Base-by-base conservation (phyloP, 768 basidiomycete species). In the Daedaleopsis nitida region DNA sequence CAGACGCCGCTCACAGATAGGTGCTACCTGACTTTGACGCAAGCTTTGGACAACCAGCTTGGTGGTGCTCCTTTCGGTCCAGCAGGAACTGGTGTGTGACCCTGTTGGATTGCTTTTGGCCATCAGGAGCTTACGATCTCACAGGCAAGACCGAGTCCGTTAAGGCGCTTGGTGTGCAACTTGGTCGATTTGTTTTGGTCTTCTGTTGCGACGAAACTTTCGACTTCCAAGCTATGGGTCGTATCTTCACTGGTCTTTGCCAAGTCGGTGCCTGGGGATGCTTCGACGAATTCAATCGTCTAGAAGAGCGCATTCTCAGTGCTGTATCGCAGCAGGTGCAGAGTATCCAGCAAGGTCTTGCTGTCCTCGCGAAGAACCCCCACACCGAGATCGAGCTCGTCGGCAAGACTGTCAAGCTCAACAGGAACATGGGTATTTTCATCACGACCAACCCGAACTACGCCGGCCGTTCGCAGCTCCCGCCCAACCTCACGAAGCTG, bases 151-250 rank as follows among this genome's bases (percentile, higher is more conserved):
- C 97, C 0, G 97, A 99, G 76, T 98, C 97, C 1, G 97, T 99
- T 72, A 99, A 99, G 75, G 96, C 97, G 2, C 86, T 99, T 21
- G 97, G 97, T 52, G 94, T 98, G 2, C 96, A 97, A 69, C 86
- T 99, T 6, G 97, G 97, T 43, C 88, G 97, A 39, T 99, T 99
- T 70, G 97, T 99, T n/a, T 82, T 99, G 51, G 97, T 99, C n/a
- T 99, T 99, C 79, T 98, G 97, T 73, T 99, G 97, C 70, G 97
- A 99, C 75, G 97, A 99, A 74, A 97, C 93, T 0, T 98, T 99
- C 75, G 97, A 99, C 75, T 98, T 98, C 81, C 96, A 98, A 73
- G 97, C 97, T 1, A 98, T 99, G 97, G 97, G 97, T 64, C 92
- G 97, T 64, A 98, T 99, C 68, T 99, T 99, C 72, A 88, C 98